These are phyloP conservation scores for Cystofilobasidium ferigula DNA, from an alignment of 768 basidiomycete species.

Conservation along the genomic window DNA sequence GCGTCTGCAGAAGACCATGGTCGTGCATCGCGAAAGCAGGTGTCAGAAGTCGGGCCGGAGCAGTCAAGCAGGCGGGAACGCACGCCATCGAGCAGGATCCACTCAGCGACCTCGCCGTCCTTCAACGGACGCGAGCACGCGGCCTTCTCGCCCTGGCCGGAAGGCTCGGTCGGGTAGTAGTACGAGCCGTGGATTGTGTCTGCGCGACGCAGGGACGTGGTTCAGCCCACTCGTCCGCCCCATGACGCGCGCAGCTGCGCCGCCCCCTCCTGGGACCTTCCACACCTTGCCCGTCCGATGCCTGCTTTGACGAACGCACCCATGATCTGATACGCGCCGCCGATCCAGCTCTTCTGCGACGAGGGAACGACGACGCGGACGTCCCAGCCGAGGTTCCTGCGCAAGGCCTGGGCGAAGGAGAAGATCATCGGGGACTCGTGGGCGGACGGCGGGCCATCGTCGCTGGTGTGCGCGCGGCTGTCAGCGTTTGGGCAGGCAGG, in stretches of 20 bases:
- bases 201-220: conserved; percentile 30
- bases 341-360: conserved; percentile 39
- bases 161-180: conserved; percentile 39
- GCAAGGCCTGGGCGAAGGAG: conserved; percentile 36
- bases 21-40: not conserved
- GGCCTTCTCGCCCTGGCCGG: conserved; percentile 53
- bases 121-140: conserved; percentile 53
- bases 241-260: not conserved
- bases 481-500: not conserved
- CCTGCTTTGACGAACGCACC: no score
- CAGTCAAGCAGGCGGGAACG: conserved; percentile 29
- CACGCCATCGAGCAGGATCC: conserved; percentile 73
- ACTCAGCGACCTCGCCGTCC: conserved; percentile 71
- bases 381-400: conserved; percentile 35
- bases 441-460: conserved; percentile 39
- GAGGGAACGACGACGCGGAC: conserved; percentile 40
- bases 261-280: no score
- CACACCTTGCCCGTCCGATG: no score
- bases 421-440: conserved; percentile 40
- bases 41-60: not conserved
- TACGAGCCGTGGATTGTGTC: conserved; percentile 36
- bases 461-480: conserved; percentile 19
- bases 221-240: not conserved
- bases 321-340: conserved; percentile 11
- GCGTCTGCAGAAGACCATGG: conserved; percentile 31